Percentiles rank a stretch among this genome's conserved stretches.
These are phyloP conservation scores for Thalassiosira livingstoniorum DNA, from an alignment of 352 stramenopile genomes.

Conservation along the genomic window DNA sequence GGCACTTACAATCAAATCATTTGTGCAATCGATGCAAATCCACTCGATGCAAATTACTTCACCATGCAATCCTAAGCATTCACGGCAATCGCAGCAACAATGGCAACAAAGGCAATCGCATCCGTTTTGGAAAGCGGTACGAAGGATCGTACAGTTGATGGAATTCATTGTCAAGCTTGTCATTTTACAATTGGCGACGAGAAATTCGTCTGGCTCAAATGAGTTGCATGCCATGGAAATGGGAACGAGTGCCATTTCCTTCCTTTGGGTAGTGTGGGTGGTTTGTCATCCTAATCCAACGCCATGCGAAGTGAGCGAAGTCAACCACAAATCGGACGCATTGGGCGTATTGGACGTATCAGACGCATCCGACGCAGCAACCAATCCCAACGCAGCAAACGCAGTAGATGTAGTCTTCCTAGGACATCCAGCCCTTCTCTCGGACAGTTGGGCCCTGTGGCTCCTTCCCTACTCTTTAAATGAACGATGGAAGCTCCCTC, in stretches of 20 bases:
- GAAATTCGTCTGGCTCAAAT: constrained; percentile 3
- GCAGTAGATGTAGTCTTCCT: constrained; percentile 50
- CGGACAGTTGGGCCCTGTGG: constrained; percentile 64
- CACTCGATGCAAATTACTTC: too few species aligned
- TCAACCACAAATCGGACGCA: not conserved
- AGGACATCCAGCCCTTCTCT: constrained; percentile 62
- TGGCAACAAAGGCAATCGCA: too few species aligned
- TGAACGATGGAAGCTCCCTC: constrained; percentile 53
- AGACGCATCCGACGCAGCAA: not conserved
- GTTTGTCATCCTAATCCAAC: constrained; percentile 45
- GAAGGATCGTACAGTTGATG: constrained; percentile 7
- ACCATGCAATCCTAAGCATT: too few species aligned
- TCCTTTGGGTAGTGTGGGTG: constrained; percentile 47
- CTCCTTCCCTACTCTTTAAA: constrained; percentile 63
- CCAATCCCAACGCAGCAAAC: not conserved
- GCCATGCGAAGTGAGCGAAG: constrained; percentile 46
- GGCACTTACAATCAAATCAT: constrained; percentile 48
- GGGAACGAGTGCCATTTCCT: constrained; percentile 31
- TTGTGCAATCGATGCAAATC: constrained; percentile 29
- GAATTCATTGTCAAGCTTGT: constrained; percentile 47
- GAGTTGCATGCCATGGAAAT: constrained; percentile 3
- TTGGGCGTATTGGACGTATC: too few species aligned
- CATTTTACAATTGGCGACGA: constrained; percentile 24
- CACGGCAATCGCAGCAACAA: too few species aligned
- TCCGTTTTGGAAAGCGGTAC: too few species aligned